Conservation (phyloP, 1,284 basidiomycete species). For the Schizophyllum amplum region DNA sequence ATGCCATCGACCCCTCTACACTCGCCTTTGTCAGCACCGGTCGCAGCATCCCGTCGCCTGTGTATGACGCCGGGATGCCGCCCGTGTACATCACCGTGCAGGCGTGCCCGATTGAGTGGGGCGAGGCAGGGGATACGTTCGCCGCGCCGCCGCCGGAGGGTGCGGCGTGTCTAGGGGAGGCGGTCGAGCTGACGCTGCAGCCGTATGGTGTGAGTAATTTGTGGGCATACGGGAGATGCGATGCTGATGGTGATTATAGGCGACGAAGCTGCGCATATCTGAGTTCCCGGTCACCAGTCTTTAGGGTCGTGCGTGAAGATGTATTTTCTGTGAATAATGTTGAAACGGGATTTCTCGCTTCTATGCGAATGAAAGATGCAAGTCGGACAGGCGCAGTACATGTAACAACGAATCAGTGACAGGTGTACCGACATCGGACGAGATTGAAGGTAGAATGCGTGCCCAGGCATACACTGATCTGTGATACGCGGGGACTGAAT, state of each 20-base stretch:
- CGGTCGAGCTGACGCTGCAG: conserved; percentile 37
- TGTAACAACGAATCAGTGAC: too few species aligned
- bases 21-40: background rate
- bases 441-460: too few species aligned
- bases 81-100: conserved; percentile 42
- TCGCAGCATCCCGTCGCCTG: conserved; percentile 35
- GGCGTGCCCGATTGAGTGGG: conserved; percentile 45
- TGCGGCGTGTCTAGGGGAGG: conserved; percentile 34
- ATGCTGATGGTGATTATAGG: too few species aligned
- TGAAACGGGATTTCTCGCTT: too few species aligned
- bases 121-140: conserved; percentile 40
- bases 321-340: too few species aligned
- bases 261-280: conserved; percentile 46
- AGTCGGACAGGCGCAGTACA: too few species aligned
- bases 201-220: conserved; percentile 44
- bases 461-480: too few species aligned
- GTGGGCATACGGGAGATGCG: background rate
- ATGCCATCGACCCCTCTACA: conserved; percentile 46
- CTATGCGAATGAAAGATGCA: too few species aligned
- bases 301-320: too few species aligned
- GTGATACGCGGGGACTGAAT: too few species aligned
- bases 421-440: too few species aligned
- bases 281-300: conserved; percentile 36
- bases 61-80: conserved; percentile 46
- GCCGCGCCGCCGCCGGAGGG: conserved; percentile 40